Evolutionary conservation across 1,139 yeast species (phyloP), one percentile per base, ranked within the genome.

Genomic region (Blastobotrys serpentis): DNA sequence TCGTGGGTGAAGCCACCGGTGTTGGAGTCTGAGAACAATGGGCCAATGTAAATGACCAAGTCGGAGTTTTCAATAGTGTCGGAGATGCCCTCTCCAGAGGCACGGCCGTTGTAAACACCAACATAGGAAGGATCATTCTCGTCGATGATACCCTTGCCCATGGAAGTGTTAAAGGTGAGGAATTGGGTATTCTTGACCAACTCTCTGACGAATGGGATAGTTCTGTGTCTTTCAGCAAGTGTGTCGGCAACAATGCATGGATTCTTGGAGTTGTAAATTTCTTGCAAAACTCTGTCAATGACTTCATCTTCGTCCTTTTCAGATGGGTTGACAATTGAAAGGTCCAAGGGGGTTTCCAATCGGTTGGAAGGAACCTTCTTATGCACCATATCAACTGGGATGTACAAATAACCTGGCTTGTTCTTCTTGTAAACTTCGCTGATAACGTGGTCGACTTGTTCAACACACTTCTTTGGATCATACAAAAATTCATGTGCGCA

Each of bases 381-480:
- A 57, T 78, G 78, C 7, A 82, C 80, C 59, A 85, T 67, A 61
- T 87, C 90, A 38, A 77, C 72, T 2, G 96, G 96, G 40, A 88
- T 65, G 62, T 79, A 86, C 50, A 88, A 68, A 62, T 84, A 87
- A 5, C 95, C 96, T 0, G 96, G 96, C 62, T 84, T 78, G 23
- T 84, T 80, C 49, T 76, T 73, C 40, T 67, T 71, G 56, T 78
- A 70, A 26, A 86, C 79, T 26, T 76, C 72, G 40, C 63, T 61
- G 53, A 88, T 76, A 3, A 86, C 86, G 23, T 70, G 70, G 64
- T 88, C 96, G 48, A 88, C 74, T 60, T 78, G 76, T 25, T 70
- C 70, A n/a, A 79, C 71, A 1, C 81, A 83, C 8, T 68, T 64
- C 2, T 70, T 66, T 25, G 80, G 74, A 52, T 74, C 70, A 42